phyloP scores from a whole-genome alignment of 2,329 filamentous ascomycete species.

The Xylariales sp. region DNA sequence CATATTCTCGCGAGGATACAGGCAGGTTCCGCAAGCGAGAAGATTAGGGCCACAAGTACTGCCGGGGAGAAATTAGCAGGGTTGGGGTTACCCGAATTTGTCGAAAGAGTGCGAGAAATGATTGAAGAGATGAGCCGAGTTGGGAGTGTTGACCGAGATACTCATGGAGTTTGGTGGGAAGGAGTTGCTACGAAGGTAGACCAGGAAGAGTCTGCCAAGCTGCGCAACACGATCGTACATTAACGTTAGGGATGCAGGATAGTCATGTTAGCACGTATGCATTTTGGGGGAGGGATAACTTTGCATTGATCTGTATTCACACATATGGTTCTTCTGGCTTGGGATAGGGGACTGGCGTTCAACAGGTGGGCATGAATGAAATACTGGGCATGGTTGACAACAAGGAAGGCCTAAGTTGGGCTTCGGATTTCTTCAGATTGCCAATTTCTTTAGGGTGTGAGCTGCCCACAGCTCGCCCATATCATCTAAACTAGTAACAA shows the following conservation, averaged over 20 bases:
- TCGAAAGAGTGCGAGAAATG: constrained; percentile 74
- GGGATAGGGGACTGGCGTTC: constrained; percentile 41
- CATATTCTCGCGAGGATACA: constrained; percentile 74
- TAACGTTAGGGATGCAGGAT: constrained; percentile 12
- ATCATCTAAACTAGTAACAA: constrained; percentile 22
- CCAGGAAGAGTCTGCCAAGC: constrained; percentile 50
- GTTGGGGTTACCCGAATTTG: constrained; percentile 79
- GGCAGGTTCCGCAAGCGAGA: constrained; percentile 75
- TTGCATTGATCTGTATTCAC: constrained; percentile 39
- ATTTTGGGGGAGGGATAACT: constrained; percentile 33
- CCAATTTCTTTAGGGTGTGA: constrained; percentile 23
- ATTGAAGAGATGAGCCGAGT: constrained; percentile 75
- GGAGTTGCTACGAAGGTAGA: constrained; percentile 68
- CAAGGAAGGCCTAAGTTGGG: constrained; percentile 31
- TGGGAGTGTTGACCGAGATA: constrained; percentile 73
- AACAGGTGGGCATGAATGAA: constrained; percentile 38
- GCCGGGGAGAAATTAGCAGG: constrained; percentile 76
- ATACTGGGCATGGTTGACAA: constrained; percentile 32
- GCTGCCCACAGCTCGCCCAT: constrained; percentile 22
- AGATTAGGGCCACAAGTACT: constrained; percentile 74
- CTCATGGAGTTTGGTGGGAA: constrained; percentile 79
- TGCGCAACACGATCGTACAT: constrained; percentile 34
- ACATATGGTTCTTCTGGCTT: constrained; percentile 37
- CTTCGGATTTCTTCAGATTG: constrained; percentile 36
- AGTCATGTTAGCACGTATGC: constrained; percentile 32